phyloP scores from a whole-genome alignment of 2,329 filamentous ascomycete genomes.

The Neofusicoccum sp. region DNA sequence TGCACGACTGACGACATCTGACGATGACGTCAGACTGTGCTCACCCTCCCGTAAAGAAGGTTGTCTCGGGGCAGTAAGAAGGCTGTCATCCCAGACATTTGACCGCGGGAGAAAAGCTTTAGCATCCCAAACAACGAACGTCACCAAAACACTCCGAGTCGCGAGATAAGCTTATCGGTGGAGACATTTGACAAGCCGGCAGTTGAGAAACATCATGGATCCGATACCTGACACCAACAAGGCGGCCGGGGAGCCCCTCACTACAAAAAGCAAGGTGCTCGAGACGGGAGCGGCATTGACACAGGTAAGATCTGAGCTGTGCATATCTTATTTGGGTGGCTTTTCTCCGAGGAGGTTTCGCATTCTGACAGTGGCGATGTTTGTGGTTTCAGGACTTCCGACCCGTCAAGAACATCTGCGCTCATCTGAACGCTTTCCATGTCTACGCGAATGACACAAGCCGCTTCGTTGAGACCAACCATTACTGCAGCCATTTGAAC shows the following conservation, averaged over 20 bases:
- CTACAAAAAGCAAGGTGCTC: constrained; percentile 57
- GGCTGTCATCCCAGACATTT: background rate
- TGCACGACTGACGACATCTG: background rate
- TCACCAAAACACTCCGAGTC: background rate
- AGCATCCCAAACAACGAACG: background rate
- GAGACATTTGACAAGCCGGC: background rate
- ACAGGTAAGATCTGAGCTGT: constrained; percentile 46
- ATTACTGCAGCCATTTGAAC: constrained; percentile 79
- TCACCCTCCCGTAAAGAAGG: background rate
- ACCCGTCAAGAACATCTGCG: constrained; percentile 73
- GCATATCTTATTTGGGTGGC: background rate
- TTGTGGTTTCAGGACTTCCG: constrained; percentile 56
- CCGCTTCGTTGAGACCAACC: constrained; percentile 72
- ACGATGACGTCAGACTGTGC: constrained; percentile 6
- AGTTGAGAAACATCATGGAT: constrained; percentile 22
- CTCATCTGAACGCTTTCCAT: constrained; percentile 84
- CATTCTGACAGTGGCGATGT: background rate
- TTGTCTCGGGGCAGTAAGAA: background rate
- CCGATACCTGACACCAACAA: constrained; percentile 40
- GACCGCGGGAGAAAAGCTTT: too few species aligned
- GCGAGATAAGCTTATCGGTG: background rate
- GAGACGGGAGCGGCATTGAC: constrained; percentile 60
- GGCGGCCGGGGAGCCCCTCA: constrained; percentile 51
- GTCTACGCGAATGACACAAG: constrained; percentile 71
- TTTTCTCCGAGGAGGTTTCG: background rate